A percentile compares a stretch with the other conserved stretches of the same genome.
Conservation (phyloP, 768 basidiomycete species). For the Kwoniella shandongensis region DNA sequence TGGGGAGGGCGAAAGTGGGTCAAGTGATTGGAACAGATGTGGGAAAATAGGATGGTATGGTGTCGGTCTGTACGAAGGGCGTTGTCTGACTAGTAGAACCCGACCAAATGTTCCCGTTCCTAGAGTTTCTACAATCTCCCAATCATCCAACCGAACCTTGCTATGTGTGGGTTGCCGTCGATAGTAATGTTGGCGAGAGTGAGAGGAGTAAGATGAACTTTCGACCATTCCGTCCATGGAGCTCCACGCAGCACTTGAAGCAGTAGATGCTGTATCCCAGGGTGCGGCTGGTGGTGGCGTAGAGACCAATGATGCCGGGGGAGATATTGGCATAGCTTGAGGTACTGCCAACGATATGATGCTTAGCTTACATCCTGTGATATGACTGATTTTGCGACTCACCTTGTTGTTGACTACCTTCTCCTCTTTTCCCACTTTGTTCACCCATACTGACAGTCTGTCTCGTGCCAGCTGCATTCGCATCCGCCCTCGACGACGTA, state of each 20-base stretch:
- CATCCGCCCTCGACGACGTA: conserved; percentile 9
- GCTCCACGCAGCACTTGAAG: conserved; percentile 16
- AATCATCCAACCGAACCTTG: conserved; percentile 45
- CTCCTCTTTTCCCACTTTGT: conserved; percentile 25
- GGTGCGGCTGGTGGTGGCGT: conserved; percentile 30
- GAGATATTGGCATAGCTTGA: conserved; percentile 36
- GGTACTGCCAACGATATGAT: not conserved
- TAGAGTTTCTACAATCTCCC: conserved; percentile 59
- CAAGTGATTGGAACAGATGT: conserved; percentile 42
- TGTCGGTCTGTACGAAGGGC: conserved; percentile 52
- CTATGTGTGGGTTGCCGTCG: conserved; percentile 7
- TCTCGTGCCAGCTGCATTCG: conserved; percentile 5
- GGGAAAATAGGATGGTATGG: conserved; percentile 52
- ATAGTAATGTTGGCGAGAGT: conserved; percentile 12
- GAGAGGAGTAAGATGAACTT: conserved; percentile 15
- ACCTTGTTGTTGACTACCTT: conserved; percentile 1
- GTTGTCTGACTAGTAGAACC: conserved; percentile 82
- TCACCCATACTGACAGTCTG: conserved; percentile 33
- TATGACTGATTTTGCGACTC: conserved; percentile 5
- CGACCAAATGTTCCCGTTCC: conserved; percentile 96
- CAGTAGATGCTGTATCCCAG: conserved; percentile 30
- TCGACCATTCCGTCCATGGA: conserved; percentile 22
- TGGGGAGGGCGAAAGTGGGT: conserved; percentile 43
- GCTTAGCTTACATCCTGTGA: no score
- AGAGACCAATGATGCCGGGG: conserved; percentile 38